Base-by-base conservation (phyloP, 345 rosid genomes). In the Leavenworthia alabamica region DNA sequence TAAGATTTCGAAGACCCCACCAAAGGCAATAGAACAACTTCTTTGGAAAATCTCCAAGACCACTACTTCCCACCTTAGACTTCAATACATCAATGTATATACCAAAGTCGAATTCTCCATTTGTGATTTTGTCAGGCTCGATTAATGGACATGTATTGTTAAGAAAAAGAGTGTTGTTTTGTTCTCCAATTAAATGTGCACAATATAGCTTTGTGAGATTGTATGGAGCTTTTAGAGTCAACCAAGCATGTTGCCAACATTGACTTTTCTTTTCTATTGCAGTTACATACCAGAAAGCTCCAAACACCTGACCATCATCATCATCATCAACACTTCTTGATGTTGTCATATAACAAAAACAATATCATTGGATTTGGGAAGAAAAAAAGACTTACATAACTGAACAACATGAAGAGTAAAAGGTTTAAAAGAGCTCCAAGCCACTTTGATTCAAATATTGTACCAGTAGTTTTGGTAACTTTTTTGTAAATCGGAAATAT, bases 1-100 rank as follows among this genome's bases (percentile, higher is more conserved):
- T 73, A 6, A 73, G 73, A 46, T 55, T 62, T 7, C 66, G 70
- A 12, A 73, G 73, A 48, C 77, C 77, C 77, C 77, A 73, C 77
- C 77, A 73, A 33, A 73, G 68, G 45, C 77, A 73, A 5, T 33
- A 73, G 43, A 56, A 49, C 9, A 73, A 56, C 66, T 73, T 73
- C 56, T 62, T 67, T 0, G 70, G 66, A 43, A 68, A 68, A 39
- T 73, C 39, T 32, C 6, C 16, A 4, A 53, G 5, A 3, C 9
- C 33, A 47, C 1, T 10, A 40, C 42, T 56, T 73, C 50, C 68
- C 77, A 35, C 68, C 44, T 6, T 61, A 24, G 74, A 68, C 27
- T 68, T 64, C 31, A 73, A 35, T 17, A 66, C 77, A 3, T 73
- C 74, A 48, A 64, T 32, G 42, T 49, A 67, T 37, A 73, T 68